Base-by-base conservation (phyloP, 2,329 filamentous ascomycete species). In the Fusarium sp. region DNA sequence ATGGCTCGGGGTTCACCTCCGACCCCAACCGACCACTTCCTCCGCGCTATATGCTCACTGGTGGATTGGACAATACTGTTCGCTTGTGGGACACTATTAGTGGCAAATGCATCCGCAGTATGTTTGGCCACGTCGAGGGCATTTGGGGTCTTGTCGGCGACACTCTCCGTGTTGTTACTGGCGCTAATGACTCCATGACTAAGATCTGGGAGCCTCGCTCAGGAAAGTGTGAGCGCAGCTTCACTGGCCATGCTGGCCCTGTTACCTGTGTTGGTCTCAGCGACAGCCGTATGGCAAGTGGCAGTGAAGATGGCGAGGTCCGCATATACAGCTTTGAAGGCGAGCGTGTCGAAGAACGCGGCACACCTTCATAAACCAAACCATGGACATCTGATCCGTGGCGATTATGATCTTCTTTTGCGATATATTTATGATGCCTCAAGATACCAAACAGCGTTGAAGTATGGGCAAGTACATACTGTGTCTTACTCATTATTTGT, bases 81-180 rank as follows among this genome's bases (percentile, higher is more conserved):
- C 91, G 95, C 12, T 86, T 98, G 20, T 99, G 96, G 95, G 93
- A 97, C 77, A 92, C 94, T 2, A 87, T 87, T 7, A 91, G 91
- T 1, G 93, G 93, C 37, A 88, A 89, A 67, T 97, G 93, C 74
- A 85, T 97, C 34, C 92, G 93, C 65, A 97, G 93, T 33, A 97
- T 97, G 83, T 99, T 98, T 77, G 96, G 96, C 0, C 96, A 99
- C 75, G 88, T 99, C 23, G 96, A 99, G 79, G 96, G 96, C 33
- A 91, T 99, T 20, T 99, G 96, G 96, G 92, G 92, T 8, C 85
- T 99, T 4, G 93, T 92, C 0, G 95, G 92, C 4, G 95, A 98
- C 79, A 94, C 92, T 1, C 83, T 98, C 20, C 89, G 96, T 12
- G 89, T 97, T 16, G 93, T 98, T 15, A 93, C 91, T 18, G 95